phyloP scores from a whole-genome alignment of 208 protist genomes.

The Dictyostelium gargantuum region DNA sequence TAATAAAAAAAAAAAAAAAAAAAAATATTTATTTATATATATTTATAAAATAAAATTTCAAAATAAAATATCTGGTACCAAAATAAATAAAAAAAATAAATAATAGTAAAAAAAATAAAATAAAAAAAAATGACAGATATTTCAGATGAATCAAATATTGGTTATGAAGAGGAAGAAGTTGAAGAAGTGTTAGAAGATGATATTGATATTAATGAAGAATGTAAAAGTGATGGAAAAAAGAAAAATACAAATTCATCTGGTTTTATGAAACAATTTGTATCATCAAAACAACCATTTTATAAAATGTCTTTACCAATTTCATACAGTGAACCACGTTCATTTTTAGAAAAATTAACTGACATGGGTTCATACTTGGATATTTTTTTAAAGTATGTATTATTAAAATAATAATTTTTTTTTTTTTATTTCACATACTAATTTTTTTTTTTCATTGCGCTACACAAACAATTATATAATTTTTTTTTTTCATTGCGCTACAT shows the following conservation, averaged over 20 bases:
- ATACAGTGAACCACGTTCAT: conserved; percentile 21
- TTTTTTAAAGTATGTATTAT: conserved; percentile 49
- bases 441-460: background rate
- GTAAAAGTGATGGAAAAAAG: background rate
- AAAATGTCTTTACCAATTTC: conserved; percentile 41
- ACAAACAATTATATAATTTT: background rate
- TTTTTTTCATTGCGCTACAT: background rate
- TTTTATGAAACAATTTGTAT: conserved; percentile 43
- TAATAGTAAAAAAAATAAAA: background rate
- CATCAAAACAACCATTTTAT: conserved; percentile 46
- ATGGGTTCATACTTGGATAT: conserved; percentile 29
- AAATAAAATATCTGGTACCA: too few relatives aligned
- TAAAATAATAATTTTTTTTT: background rate
- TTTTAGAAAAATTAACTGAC: conserved; percentile 57
- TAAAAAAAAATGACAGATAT: conserved; percentile 25
- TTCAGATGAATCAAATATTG: conserved; percentile 6
- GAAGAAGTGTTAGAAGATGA: background rate
- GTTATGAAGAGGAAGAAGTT: background rate
- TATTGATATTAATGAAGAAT: background rate
- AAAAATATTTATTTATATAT: too few relatives aligned
- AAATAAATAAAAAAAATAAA: too few relatives aligned
- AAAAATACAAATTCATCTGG: background rate
- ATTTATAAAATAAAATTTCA: too few relatives aligned
- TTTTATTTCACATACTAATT: too few relatives aligned
- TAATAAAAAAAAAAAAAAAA: too few relatives aligned